Percentiles rank a stretch among this genome's conserved stretches.
Conservation (phyloP, 225 moss, liverwort and hornwort species). For the Marchantia polymorpha region DNA sequence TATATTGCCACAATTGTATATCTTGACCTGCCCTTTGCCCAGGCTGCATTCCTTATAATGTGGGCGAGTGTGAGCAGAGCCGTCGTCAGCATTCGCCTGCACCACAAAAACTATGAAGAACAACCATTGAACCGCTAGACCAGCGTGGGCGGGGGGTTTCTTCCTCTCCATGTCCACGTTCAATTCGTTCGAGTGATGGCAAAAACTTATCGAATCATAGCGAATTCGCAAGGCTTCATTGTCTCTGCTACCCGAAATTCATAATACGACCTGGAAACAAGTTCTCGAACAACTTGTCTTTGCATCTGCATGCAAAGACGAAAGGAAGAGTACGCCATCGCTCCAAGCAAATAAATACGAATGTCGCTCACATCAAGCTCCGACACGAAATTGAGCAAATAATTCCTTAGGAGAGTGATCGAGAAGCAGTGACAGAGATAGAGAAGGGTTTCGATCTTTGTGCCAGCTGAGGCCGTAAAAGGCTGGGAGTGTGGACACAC, state of each 20-base stretch:
- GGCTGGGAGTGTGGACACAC: background rate
- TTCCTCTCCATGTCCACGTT: slow-evolving; percentile 9
- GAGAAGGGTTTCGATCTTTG: slow-evolving; percentile 8
- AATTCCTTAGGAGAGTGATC: background rate
- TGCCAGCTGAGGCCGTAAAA: background rate
- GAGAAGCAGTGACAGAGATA: background rate
- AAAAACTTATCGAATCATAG: background rate
- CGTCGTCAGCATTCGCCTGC: background rate
- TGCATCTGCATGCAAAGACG: background rate
- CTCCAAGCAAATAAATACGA: no score
- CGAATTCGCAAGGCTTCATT: background rate
- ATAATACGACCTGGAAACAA: background rate
- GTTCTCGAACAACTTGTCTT: background rate
- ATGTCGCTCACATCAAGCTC: background rate
- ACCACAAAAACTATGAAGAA: background rate
- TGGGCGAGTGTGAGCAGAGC: background rate
- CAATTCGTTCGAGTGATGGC: background rate
- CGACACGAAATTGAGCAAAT: background rate
- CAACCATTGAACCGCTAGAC: background rate
- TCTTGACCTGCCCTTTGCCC: slow-evolving; percentile 56
- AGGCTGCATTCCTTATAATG: slow-evolving; percentile 59
- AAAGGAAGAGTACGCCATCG: background rate
- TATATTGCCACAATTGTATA: slow-evolving; percentile 69
- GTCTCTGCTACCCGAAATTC: background rate
- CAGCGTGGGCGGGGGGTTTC: background rate